Percentiles rank a stretch among this genome's conserved stretches.
Conservation (phyloP, 441 rosid genomes). For the Pelargonium cotyledonis region DNA sequence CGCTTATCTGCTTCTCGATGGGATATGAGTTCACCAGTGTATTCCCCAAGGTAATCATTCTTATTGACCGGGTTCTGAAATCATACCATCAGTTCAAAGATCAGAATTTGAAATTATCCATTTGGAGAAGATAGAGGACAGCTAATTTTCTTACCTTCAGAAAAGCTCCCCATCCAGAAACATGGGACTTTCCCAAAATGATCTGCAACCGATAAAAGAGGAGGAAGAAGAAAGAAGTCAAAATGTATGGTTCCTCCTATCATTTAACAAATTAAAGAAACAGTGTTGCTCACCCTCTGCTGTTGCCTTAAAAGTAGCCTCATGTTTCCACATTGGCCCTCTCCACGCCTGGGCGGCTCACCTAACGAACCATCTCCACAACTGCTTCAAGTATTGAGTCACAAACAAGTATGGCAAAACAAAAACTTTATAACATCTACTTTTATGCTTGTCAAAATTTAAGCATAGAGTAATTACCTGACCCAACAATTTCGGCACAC, state of each 20-base stretch:
- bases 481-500: constrained; percentile 76
- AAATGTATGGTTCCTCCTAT: constrained; percentile 13
- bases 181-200: constrained; percentile 63
- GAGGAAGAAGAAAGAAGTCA: constrained; percentile 1
- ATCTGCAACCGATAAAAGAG: constrained; percentile 39
- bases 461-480: constrained; percentile 32
- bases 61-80: constrained; percentile 59
- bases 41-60: constrained; percentile 87
- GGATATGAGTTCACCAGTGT: constrained; percentile 81
- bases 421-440: background rate
- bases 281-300: constrained; percentile 50
- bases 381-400: constrained; percentile 30
- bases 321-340: constrained; percentile 83
- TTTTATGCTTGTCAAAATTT: background rate
- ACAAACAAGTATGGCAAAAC: background rate
- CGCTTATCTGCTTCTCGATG: constrained; percentile 82
- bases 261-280: background rate
- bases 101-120: constrained; percentile 11
- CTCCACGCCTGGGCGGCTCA: constrained; percentile 61
- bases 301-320: constrained; percentile 67
- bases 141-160: constrained; percentile 39
- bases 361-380: constrained; percentile 76
- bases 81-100: constrained; percentile 21
- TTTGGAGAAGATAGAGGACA: background rate
- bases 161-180: constrained; percentile 97